Conservation (phyloP, 2,329 filamentous ascomycete species). For the Diplodia sapinea region DNA sequence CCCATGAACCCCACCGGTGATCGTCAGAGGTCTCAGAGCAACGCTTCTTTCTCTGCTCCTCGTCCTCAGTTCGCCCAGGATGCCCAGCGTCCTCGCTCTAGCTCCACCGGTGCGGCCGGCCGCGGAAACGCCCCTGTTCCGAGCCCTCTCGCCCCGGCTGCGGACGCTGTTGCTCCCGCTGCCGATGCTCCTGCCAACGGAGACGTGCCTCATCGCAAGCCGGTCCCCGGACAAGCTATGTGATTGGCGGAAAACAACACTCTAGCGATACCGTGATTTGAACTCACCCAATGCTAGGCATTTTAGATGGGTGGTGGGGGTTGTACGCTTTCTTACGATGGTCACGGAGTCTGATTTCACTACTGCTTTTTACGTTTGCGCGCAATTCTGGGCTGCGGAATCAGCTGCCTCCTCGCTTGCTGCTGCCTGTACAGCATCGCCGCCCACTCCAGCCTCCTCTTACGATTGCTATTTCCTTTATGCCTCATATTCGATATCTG, state of each 20-base stretch:
- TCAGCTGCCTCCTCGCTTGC: conserved; percentile 13
- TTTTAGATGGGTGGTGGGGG: conserved; percentile 8
- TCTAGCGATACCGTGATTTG: conserved; percentile 6
- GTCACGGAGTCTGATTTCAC: conserved; percentile 25
- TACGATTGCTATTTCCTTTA: not conserved
- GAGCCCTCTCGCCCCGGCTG: conserved; percentile 44
- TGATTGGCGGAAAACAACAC: conserved; percentile 35
- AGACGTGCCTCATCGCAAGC: conserved; percentile 51
- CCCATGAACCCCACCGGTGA: conserved; percentile 40
- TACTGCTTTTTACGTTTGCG: conserved; percentile 15
- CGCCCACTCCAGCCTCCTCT: conserved; percentile 1
- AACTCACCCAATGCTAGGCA: conserved; percentile 11
- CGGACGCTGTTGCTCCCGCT: not conserved
- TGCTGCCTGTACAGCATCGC: conserved; percentile 17
- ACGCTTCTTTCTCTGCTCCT: conserved; percentile 42
- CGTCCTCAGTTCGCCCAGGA: conserved; percentile 35
- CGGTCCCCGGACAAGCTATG: conserved; percentile 55
- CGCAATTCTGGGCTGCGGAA: conserved; percentile 4
- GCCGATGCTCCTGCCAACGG: conserved; percentile 32
- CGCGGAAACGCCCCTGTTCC: conserved; percentile 43
- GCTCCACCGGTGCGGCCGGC: conserved; percentile 37
- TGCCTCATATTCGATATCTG: conserved; percentile 8
- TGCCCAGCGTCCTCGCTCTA: conserved; percentile 41
- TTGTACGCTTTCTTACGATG: conserved; percentile 24
- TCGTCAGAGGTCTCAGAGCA: conserved; percentile 47